Evolutionary conservation across 495 filamentous ascomycete species (phyloP).

Genomic region (Patellaria atrata): DNA sequence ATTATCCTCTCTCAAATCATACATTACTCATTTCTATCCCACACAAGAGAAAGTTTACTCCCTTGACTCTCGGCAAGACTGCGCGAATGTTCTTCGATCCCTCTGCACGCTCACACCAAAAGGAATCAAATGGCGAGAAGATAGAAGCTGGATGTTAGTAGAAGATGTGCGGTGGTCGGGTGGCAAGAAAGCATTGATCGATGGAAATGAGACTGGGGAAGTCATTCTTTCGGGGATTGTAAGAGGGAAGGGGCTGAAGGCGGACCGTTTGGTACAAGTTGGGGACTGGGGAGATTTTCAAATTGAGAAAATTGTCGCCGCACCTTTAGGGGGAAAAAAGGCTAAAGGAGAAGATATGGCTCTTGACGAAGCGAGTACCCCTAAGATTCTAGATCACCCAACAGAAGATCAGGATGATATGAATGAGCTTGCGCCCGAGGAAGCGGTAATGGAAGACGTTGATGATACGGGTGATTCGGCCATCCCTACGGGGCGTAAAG

Average conservation of each 20-base stretch:
- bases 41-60: slow-evolving; percentile 74
- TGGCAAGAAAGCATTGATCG: slow-evolving; percentile 27
- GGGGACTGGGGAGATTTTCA: slow-evolving; percentile 94
- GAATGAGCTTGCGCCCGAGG: slow-evolving; percentile 71
- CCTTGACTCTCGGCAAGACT: slow-evolving; percentile 75
- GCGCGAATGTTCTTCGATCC: slow-evolving; percentile 73
- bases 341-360: slow-evolving; percentile 54
- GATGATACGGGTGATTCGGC: slow-evolving; percentile 43
- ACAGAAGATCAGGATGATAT: slow-evolving; percentile 68
- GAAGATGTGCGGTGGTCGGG: slow-evolving; percentile 63
- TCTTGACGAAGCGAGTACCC: slow-evolving; percentile 40
- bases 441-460: slow-evolving; percentile 54
- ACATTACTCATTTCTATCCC: slow-evolving; percentile 86
- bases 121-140: slow-evolving; percentile 84
- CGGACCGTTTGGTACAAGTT: slow-evolving; percentile 77
- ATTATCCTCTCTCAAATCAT: slow-evolving; percentile 67
- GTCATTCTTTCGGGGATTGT: slow-evolving; percentile 76
- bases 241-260: slow-evolving; percentile 72
- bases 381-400: slow-evolving; percentile 49
- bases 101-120: slow-evolving; percentile 83
- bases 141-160: slow-evolving; percentile 84
- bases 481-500: slow-evolving; percentile 46
- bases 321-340: slow-evolving; percentile 39
- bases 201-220: slow-evolving; percentile 30
- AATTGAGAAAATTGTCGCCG: slow-evolving; percentile 70